Evolutionary conservation across 2,329 filamentous ascomycete species (phyloP).

Genomic region (Trichoderma simmonsii): DNA sequence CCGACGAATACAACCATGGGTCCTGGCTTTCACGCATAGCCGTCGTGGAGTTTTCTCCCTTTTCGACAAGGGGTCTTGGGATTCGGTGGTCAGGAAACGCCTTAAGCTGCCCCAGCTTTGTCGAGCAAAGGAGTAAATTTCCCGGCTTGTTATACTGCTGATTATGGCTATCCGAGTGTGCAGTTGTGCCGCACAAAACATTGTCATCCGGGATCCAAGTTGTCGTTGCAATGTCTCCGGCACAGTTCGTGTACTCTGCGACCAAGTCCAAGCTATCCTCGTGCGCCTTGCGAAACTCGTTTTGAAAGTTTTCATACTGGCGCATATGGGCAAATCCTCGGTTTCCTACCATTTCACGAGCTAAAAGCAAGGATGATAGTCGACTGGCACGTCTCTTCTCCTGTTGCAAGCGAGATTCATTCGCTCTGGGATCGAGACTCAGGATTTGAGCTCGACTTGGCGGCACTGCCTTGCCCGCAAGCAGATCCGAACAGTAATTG

Average conservation of each 20-base stretch:
- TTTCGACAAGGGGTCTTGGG: slow-evolving; percentile 49
- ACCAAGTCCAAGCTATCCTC: slow-evolving; percentile 53
- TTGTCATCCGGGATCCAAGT: slow-evolving; percentile 53
- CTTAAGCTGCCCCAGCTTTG: slow-evolving; percentile 40
- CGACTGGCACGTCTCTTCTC: slow-evolving; percentile 24
- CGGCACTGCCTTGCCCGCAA: slow-evolving; percentile 22
- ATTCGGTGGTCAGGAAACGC: slow-evolving; percentile 58
- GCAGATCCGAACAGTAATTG: slow-evolving; percentile 34
- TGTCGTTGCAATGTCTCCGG: slow-evolving; percentile 58
- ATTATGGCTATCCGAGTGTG: slow-evolving; percentile 60
- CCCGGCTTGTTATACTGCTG: slow-evolving; percentile 66
- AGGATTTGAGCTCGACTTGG: slow-evolving; percentile 24
- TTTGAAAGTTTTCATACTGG: slow-evolving; percentile 43
- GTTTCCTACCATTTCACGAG: slow-evolving; percentile 49
- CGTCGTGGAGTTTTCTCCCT: slow-evolving; percentile 52
- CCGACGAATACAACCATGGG: slow-evolving; percentile 62
- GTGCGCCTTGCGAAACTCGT: slow-evolving; percentile 41
- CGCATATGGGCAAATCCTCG: slow-evolving; percentile 41
- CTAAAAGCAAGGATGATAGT: slow-evolving; percentile 43
- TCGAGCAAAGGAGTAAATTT: slow-evolving; percentile 57
- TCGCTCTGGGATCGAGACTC: slow-evolving; percentile 24
- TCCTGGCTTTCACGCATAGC: slow-evolving; percentile 59
- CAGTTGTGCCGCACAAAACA: slow-evolving; percentile 61
- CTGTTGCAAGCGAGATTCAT: not conserved
- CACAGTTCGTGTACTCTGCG: slow-evolving; percentile 58